Percentiles rank a stretch among this genome's conserved stretches.
These are phyloP conservation scores for Trichophyton benhamiae DNA, from an alignment of 2,329 filamentous ascomycete species.

Conservation along the genomic window DNA sequence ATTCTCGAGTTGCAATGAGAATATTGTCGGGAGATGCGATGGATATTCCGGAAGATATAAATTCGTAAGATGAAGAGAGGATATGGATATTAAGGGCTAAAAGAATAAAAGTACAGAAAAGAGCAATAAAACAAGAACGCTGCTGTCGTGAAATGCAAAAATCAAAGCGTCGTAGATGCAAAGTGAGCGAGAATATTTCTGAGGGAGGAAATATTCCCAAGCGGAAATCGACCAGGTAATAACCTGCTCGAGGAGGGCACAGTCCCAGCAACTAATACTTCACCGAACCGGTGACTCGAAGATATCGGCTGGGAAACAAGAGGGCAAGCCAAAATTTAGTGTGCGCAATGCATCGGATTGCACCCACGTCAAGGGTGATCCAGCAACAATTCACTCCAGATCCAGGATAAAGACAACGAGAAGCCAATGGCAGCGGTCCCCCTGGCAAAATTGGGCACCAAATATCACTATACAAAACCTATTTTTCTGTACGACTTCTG, in stretches of 20 bases:
- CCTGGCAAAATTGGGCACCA: constrained; percentile 4
- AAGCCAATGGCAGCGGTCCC: not conserved
- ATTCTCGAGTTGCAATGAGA: not conserved
- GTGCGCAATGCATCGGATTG: not conserved
- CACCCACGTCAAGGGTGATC: constrained; percentile 5
- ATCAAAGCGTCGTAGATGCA: not conserved
- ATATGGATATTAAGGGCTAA: not conserved
- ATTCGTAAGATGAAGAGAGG: not conserved
- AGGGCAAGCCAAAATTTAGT: not conserved
- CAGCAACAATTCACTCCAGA: constrained; percentile 1
- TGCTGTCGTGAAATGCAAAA: not conserved
- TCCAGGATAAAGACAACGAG: not conserved
- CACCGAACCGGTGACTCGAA: not conserved
- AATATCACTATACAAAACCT: not conserved
- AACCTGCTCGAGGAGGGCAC: not conserved
- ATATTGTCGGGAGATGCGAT: not conserved
- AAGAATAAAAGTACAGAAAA: not conserved
- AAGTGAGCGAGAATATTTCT: not conserved
- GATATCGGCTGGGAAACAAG: not conserved
- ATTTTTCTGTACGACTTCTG: constrained; percentile 2
- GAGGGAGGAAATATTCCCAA: not conserved
- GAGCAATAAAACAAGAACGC: not conserved
- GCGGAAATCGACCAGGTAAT: constrained; percentile 3
- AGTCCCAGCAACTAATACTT: not conserved
- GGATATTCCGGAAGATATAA: not conserved